phyloP scores from a whole-genome alignment of 805 yeast species.

The Huiozyma sinensis region DNA sequence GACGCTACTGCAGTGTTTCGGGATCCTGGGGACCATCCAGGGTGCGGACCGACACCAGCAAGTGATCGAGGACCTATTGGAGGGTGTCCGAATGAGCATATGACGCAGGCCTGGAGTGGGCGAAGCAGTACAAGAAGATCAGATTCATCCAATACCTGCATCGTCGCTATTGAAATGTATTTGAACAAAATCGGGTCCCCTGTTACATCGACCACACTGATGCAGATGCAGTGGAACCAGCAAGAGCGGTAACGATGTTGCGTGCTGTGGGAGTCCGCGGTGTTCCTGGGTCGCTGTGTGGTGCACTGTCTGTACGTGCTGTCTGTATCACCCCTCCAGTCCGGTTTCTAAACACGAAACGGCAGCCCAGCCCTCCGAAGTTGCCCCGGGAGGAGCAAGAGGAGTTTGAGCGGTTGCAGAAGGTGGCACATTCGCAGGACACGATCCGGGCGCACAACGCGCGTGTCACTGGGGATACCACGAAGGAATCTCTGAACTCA shows the following conservation, averaged over 20 bases:
- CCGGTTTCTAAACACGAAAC: neutral
- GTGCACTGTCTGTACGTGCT: too few relatives aligned
- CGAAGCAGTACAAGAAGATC: neutral
- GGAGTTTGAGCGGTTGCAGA: constrained; percentile 82
- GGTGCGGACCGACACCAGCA: constrained; percentile 46
- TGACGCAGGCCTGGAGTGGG: constrained; percentile 2
- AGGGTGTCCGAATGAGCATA: constrained; percentile 28
- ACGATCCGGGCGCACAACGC: constrained; percentile 67
- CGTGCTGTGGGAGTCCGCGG: neutral
- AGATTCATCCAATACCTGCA: too few relatives aligned
- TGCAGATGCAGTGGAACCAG: too few relatives aligned
- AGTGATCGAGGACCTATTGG: constrained; percentile 44
- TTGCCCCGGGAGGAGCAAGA: constrained; percentile 35
- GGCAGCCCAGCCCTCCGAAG: constrained; percentile 21
- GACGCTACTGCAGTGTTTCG: constrained; percentile 50
- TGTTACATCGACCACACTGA: too few relatives aligned
- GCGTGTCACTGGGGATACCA: constrained; percentile 26
- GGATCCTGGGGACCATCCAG: constrained; percentile 42
- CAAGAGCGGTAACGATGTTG: neutral
- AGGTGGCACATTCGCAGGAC: constrained; percentile 66
- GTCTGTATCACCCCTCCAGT: too few relatives aligned
- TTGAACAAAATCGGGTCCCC: too few relatives aligned
- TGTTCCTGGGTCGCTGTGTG: too few relatives aligned
- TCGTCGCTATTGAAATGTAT: too few relatives aligned
- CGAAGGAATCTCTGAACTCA: constrained; percentile 24